These are phyloP conservation scores for Dendryphion nanum DNA, from an alignment of 2,329 filamentous ascomycete genomes.

Conservation along the genomic window DNA sequence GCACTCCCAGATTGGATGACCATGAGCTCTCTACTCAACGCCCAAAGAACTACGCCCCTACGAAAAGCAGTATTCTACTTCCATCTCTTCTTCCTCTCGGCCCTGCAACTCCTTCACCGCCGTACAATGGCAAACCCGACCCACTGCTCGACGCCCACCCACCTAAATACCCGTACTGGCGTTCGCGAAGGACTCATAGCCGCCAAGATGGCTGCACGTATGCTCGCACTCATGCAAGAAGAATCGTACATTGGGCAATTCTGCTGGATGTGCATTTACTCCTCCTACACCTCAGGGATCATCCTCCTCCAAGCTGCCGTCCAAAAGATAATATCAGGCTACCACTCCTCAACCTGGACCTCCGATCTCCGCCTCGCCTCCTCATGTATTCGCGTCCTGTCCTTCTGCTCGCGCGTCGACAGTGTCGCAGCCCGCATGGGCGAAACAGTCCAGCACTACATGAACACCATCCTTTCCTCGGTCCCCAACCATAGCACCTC, in stretches of 20 bases:
- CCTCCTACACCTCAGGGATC: constrained; percentile 13
- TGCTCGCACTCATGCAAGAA: constrained; percentile 11
- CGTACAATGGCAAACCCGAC: constrained; percentile 10
- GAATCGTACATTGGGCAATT: constrained; percentile 14
- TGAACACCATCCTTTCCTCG: constrained; percentile 3
- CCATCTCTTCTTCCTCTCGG: constrained; percentile 21
- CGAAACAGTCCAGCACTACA: constrained; percentile 1
- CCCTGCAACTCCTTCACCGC: constrained; percentile 17
- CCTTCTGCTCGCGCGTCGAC: constrained; percentile 8
- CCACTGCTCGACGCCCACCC: background rate
- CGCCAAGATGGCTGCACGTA: constrained; percentile 13
- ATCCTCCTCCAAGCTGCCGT: constrained; percentile 14
- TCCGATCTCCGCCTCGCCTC: constrained; percentile 8
- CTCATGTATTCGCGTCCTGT: constrained; percentile 7
- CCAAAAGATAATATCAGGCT: constrained; percentile 11
- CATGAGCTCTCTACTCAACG: constrained; percentile 1
- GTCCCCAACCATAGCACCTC: too few species aligned
- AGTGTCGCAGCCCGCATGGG: constrained; percentile 1
- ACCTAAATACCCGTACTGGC: constrained; percentile 1
- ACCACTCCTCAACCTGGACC: constrained; percentile 2
- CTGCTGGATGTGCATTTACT: constrained; percentile 23
- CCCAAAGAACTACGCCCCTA: constrained; percentile 2
- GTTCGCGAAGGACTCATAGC: constrained; percentile 17
- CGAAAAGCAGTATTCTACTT: constrained; percentile 14
- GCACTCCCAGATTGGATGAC: constrained; percentile 15